Evolutionary conservation across 257 asterid species (phyloP).

Genomic region (Solanum clarkiae): DNA sequence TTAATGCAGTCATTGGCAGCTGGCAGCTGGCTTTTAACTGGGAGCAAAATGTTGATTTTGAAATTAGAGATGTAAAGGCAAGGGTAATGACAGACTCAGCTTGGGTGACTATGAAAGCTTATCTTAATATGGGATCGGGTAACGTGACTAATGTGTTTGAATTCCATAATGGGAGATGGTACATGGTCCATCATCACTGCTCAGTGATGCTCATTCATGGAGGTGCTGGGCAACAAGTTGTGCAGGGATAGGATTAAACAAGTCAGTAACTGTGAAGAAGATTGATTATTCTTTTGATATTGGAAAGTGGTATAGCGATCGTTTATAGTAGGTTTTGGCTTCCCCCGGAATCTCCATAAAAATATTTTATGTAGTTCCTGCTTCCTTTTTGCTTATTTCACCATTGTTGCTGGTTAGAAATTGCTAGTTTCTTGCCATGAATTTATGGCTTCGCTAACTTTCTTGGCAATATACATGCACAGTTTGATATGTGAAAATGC

Average conservation of each 20-base stretch:
- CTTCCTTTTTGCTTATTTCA: background rate
- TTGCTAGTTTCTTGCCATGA: conserved; percentile 9
- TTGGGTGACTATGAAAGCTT: conserved; percentile 94
- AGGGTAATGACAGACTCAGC: conserved; percentile 67
- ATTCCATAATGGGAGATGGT: conserved; percentile 79
- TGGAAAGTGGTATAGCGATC: conserved; percentile 29
- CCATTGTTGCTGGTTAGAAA: conserved; percentile 1
- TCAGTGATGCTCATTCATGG: conserved; percentile 45
- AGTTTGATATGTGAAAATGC: background rate
- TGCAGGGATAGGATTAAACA: conserved; percentile 24
- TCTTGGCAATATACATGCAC: background rate
- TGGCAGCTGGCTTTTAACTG: conserved; percentile 75
- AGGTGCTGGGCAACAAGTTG: conserved; percentile 37
- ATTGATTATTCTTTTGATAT: conserved; percentile 17
- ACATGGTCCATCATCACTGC: conserved; percentile 92
- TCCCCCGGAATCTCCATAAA: background rate
- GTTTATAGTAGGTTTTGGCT: conserved; percentile 18
- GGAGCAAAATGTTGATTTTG: conserved; percentile 66
- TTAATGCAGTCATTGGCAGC: conserved; percentile 73
- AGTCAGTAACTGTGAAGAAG: conserved; percentile 3
- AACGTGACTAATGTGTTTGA: conserved; percentile 59
- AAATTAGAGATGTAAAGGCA: conserved; percentile 58
- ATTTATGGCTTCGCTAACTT: background rate
- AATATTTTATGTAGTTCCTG: conserved; percentile 3
- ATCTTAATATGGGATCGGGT: conserved; percentile 35